Evolutionary conservation across 495 filamentous ascomycete species (phyloP), one percentile per base, ranked within the genome.

Genomic region (Glarea lozoyensis): DNA sequence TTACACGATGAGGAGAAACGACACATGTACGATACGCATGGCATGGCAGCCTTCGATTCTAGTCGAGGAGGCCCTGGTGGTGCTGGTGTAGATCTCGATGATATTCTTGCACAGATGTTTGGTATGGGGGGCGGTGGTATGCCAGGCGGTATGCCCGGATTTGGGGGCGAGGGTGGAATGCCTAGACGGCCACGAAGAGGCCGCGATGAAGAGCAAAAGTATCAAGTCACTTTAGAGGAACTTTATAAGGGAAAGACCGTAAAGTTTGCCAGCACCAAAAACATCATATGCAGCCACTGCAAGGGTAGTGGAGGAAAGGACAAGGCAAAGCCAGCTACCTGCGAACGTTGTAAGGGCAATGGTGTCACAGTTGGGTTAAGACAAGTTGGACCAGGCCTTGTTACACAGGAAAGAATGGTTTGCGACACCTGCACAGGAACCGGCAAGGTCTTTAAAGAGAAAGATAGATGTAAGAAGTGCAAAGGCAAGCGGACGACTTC

Each of bases 231-330:
- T 10, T 63, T 98, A 43, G 92, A 96, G 58, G 90, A 97, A 54
- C 70, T 97, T 18, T 98, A 95, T 67, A 96, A 94, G 71, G 92
- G 92, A 49, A 96, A 97, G 74, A 95, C 92, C 1, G 89, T 92
- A 50, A 90, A 90, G 62, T 93, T 98, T 62, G 77, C 84, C 18
- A 89, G 84, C 60, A 88, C 82, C 52, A 94, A 96, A 70, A 90
- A 94, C 49, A 73, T 95, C 46, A 71, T 95, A 44, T 98, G 92
- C 64, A 68, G 69, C 42, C 68, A 75, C 50, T 98, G 92, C 70
- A 87, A 90, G 57, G 92, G 92, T 13, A 77, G 71, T 39, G 92
- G 92, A 20, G 92, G 88, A 34, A 97, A 95, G 62, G 83, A 90
- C 35, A 88, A 87, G 65, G 82, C 88, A 33, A 94, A 86, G 63